These are phyloP conservation scores for Populus nigra DNA, from an alignment of 345 rosid species.

Conservation along the genomic window DNA sequence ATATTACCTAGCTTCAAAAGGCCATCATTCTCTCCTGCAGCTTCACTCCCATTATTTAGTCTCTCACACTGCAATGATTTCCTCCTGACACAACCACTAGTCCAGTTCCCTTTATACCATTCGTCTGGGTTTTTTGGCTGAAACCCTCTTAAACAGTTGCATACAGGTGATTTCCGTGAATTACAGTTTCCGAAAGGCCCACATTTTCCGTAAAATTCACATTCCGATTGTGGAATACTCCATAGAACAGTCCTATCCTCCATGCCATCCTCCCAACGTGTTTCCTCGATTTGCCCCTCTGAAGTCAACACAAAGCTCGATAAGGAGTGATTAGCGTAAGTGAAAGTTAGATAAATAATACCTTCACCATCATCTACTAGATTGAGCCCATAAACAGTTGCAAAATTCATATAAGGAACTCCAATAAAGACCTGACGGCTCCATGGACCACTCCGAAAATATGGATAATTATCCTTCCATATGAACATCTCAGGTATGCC, in stretches of 20 bases:
- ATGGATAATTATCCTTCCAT: slow-evolving; percentile 36
- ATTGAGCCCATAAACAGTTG: slow-evolving; percentile 26
- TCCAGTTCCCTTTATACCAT: slow-evolving; percentile 46
- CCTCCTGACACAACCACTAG: slow-evolving; percentile 44
- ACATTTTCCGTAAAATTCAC: slow-evolving; percentile 51
- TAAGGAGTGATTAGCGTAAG: slow-evolving; percentile 3
- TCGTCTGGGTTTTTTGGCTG: slow-evolving; percentile 37
- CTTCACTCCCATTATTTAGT: too few species aligned
- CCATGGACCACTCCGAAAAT: slow-evolving; percentile 62
- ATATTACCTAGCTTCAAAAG: slow-evolving; percentile 37
- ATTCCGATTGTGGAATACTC: neutral
- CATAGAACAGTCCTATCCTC: slow-evolving; percentile 4
- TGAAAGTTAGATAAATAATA: slow-evolving; percentile 9
- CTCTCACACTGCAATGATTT: slow-evolving; percentile 30
- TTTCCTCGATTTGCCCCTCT: slow-evolving; percentile 27
- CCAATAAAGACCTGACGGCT: slow-evolving; percentile 31
- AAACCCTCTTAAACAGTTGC: slow-evolving; percentile 55
- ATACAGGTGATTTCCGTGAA: slow-evolving; percentile 22
- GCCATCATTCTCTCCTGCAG: slow-evolving; percentile 31
- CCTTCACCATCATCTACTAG: slow-evolving; percentile 28
- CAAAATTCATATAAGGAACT: slow-evolving; percentile 20
- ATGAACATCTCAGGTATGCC: slow-evolving; percentile 33
- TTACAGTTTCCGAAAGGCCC: slow-evolving; percentile 47
- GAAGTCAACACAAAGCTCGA: slow-evolving; percentile 24
- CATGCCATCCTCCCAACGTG: slow-evolving; percentile 21